These are phyloP conservation scores for Ustilaginoidea virens DNA, from an alignment of 2,329 filamentous ascomycete species.

Conservation along the genomic window DNA sequence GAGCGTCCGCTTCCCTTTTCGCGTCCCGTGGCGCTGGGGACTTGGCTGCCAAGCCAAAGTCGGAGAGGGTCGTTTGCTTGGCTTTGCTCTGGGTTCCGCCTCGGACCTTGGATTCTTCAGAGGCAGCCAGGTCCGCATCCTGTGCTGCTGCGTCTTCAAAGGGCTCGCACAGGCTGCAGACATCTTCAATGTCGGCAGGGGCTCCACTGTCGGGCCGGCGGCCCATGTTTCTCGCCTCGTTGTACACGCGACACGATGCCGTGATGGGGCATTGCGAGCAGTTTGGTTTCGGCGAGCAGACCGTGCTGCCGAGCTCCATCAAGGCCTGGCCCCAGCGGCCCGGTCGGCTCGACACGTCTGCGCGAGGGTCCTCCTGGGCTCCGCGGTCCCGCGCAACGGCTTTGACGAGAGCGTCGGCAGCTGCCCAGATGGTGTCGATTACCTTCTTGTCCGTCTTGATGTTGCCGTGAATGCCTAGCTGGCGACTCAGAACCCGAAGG, in stretches of 20 bases:
- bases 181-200: slow-evolving; percentile 32
- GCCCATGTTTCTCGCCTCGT: slow-evolving; percentile 22
- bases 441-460: slow-evolving; percentile 38
- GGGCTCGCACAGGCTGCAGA: slow-evolving; percentile 31
- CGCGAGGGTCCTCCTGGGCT: slow-evolving; percentile 6
- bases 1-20: slow-evolving; percentile 7
- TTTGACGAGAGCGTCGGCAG: slow-evolving; percentile 38
- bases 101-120: slow-evolving; percentile 1
- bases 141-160: slow-evolving; percentile 21
- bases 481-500: slow-evolving; percentile 41
- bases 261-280: slow-evolving; percentile 36
- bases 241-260: slow-evolving; percentile 33
- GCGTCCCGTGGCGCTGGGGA: neutral
- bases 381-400: slow-evolving; percentile 26
- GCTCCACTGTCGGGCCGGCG: slow-evolving; percentile 11
- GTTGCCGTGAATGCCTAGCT: slow-evolving; percentile 40
- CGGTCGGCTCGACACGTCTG: slow-evolving; percentile 26
- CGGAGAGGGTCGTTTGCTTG: slow-evolving; percentile 18
- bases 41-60: slow-evolving; percentile 17
- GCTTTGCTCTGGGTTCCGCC: slow-evolving; percentile 1
- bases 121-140: slow-evolving; percentile 9
- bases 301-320: slow-evolving; percentile 49
- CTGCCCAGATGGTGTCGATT: slow-evolving; percentile 40
- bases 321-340: slow-evolving; percentile 49
- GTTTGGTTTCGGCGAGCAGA: slow-evolving; percentile 44